Percentiles rank a stretch among this genome's conserved stretches.
These are phyloP conservation scores for Chondrostereum purpureum DNA, from an alignment of 1,284 basidiomycete species.

Conservation along the genomic window DNA sequence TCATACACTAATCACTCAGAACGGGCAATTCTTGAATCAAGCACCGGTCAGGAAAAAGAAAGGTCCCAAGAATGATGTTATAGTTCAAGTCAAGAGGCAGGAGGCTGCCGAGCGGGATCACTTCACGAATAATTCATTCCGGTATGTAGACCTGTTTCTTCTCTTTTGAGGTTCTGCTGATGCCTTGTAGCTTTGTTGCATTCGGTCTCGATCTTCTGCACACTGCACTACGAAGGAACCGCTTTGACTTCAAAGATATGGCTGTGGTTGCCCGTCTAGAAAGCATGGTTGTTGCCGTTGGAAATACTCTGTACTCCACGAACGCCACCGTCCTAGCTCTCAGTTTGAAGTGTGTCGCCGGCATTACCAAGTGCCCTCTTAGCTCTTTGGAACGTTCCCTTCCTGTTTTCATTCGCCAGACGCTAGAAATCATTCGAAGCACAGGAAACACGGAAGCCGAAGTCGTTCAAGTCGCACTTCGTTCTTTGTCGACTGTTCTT, in stretches of 20 bases:
- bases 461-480: conserved; percentile 83
- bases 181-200: conserved; percentile 68
- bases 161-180: conserved; percentile 1
- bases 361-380: conserved; percentile 82
- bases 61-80: conserved; percentile 49
- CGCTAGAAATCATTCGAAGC: conserved; percentile 79
- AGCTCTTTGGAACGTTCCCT: conserved; percentile 73
- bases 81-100: conserved; percentile 76
- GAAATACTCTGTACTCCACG: conserved; percentile 88
- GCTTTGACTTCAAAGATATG: conserved; percentile 79
- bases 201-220: conserved; percentile 93
- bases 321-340: conserved; percentile 75
- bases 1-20: conserved; percentile 87
- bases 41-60: conserved; percentile 35
- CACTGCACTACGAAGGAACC: conserved; percentile 79
- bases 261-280: conserved; percentile 76
- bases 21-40: conserved; percentile 76
- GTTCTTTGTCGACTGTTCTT: conserved; percentile 79
- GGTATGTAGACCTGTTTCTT: conserved; percentile 35
- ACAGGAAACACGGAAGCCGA: conserved; percentile 89
- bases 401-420: conserved; percentile 82
- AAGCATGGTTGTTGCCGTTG: conserved; percentile 82
- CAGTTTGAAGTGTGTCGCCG: conserved; percentile 77
- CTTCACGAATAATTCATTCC: conserved; percentile 80
- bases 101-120: conserved; percentile 53